A percentile compares a stretch with the other conserved stretches of the same genome.
phyloP scores from a whole-genome alignment of 805 yeast species.

The Pichia ethanolica region DNA sequence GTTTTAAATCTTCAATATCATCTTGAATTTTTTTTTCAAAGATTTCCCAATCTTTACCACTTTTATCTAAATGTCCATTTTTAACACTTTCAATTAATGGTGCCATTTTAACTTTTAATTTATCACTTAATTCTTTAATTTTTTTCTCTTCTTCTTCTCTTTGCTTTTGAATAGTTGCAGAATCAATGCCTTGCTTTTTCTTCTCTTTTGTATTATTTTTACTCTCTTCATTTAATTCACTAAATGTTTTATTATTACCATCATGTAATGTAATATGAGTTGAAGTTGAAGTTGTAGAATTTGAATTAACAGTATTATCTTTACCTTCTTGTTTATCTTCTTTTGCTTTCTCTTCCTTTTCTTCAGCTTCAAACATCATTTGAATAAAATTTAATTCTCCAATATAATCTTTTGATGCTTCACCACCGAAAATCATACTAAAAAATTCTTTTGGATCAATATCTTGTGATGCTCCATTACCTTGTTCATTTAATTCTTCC shows the following conservation, averaged over 20 bases:
- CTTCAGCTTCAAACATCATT: conserved; percentile 47
- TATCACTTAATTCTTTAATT: conserved; percentile 53
- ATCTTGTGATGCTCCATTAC: conserved; percentile 50
- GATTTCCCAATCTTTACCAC: conserved; percentile 36
- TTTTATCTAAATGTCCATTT: conserved; percentile 28
- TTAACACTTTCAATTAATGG: conserved; percentile 35
- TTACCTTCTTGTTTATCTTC: conserved; percentile 38
- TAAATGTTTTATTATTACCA: conserved; percentile 7
- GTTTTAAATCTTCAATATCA: conserved; percentile 77
- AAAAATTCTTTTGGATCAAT: conserved; percentile 72
- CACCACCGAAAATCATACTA: conserved; percentile 78
- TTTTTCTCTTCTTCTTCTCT: conserved; percentile 32
- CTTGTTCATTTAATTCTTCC: conserved; percentile 37
- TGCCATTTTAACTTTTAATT: conserved; percentile 35
- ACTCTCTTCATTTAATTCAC: conserved; percentile 9
- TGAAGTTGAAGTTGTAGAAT: too few relatives aligned
- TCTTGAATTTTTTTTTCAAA: conserved; percentile 60
- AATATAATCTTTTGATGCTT: conserved; percentile 76
- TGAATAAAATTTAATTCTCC: conserved; percentile 80
- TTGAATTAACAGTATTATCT: conserved; percentile 7
- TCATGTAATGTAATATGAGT: conserved; percentile 8
- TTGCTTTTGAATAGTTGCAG: conserved; percentile 25
- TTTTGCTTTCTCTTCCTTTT: conserved; percentile 37
- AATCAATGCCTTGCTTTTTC: conserved; percentile 16
- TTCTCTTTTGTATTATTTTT: conserved; percentile 9